Base-by-base conservation (phyloP, 2,329 filamentous ascomycete genomes). In the Monilinia fructigena region DNA sequence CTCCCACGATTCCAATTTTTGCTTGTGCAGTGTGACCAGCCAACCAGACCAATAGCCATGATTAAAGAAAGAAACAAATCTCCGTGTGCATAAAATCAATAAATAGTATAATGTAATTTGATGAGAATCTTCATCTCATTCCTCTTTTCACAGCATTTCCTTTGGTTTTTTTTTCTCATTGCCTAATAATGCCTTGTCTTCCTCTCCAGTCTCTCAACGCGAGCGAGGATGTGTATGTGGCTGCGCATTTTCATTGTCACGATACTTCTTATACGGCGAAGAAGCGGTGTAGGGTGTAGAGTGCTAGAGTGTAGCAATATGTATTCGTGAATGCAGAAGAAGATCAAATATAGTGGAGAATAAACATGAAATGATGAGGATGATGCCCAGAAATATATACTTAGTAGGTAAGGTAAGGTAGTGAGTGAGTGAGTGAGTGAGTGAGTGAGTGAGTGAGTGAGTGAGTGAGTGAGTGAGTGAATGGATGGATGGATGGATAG, bases 1-100 rank as follows among this genome's bases (percentile, higher is more conserved):
- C 7, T 52, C 45, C 52, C 42, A 35, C 16, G 14, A 45, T 45
- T 6, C 42, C 50, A 28, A 40, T n/a, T 14, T 26, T 31, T 26
- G 26, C 31, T 11, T 35, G n/a, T 38, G 35, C 31, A 64, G 40
- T 63, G 48, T 63, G 26, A 56, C 52, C 28, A 35, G 40, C 53
- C 62, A 64, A 64, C 40, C 62, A 58, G 28, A 56, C 62, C 53
- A 40, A 64, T 64, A 53, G 56, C 42, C n/a, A 18, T 31, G 42
- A 48, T 23, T 6, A 35, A 8, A 35, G 31, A n/a, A 18, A 16
- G 18, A 59, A 23, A 59, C 35, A 35, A 18, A 35, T 48, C 42
- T 7, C 26, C 42, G 35, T 60, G 31, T 59, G 42, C 55, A 59
- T 47, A 28, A 59, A 31, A 18, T 45, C 40, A 20, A 35, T 35